Percentiles rank a stretch among this genome's conserved stretches.
Evolutionary conservation across 2,329 filamentous ascomycete species (phyloP).

Genomic region (Xylaria sp.): DNA sequence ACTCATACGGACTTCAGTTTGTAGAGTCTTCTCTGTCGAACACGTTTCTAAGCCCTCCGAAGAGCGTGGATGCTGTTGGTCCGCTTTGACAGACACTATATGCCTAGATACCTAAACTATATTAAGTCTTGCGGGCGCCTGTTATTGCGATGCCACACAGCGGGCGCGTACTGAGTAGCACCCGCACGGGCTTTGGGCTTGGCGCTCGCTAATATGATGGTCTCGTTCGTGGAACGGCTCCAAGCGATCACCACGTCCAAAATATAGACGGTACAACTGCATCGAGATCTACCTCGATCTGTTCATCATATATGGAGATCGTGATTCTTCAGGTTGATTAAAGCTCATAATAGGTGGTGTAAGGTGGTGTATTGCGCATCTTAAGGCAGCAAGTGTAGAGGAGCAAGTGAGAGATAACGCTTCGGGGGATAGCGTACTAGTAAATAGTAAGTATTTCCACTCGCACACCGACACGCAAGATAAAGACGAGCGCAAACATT

Average conservation of each 20-base stretch:
- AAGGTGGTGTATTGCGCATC: background rate
- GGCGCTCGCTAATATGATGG: background rate
- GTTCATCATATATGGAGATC: constrained; percentile 4
- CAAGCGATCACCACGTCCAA: background rate
- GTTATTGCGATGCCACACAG: too few relatives aligned
- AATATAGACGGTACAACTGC: background rate
- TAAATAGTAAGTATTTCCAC: background rate
- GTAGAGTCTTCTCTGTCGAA: background rate
- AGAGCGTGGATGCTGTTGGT: too few relatives aligned
- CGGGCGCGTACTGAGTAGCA: background rate
- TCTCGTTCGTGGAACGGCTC: background rate
- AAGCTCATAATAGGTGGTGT: background rate
- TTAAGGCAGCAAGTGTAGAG: background rate
- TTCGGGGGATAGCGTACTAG: background rate
- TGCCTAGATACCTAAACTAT: background rate
- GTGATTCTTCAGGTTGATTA: background rate
- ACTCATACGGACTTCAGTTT: background rate
- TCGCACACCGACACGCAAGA: background rate
- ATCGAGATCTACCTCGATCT: background rate
- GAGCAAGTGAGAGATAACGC: background rate
- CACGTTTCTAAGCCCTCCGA: too few relatives aligned
- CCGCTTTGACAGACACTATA: too few relatives aligned
- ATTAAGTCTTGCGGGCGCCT: background rate
- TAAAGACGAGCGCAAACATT: background rate
- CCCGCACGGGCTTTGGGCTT: background rate